A percentile compares a stretch with the other conserved stretches of the same genome.
Conservation (phyloP, 2,329 filamentous ascomycete genomes). For the Fusarium annulatum region DNA sequence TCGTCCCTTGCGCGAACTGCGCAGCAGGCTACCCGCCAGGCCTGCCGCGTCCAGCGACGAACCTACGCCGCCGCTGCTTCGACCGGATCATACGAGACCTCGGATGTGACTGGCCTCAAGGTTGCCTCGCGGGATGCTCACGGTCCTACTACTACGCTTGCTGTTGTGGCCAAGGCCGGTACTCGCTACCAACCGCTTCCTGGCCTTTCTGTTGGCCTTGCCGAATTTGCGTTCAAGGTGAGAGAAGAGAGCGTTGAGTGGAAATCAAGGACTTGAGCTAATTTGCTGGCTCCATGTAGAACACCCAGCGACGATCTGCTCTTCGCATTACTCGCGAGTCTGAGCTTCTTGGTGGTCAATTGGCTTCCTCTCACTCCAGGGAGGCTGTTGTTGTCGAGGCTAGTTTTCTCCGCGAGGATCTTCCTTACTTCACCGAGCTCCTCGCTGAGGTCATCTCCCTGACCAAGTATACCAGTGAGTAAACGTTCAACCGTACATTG, state of each 20-base stretch:
- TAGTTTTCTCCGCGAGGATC: conserved; percentile 93
- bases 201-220: conserved; percentile 88
- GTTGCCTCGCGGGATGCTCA: conserved; percentile 90
- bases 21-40: conserved; percentile 67
- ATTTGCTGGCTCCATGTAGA: conserved; percentile 66
- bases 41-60: conserved; percentile 67
- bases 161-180: conserved; percentile 92
- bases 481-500: conserved; percentile 12
- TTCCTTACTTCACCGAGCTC: conserved; percentile 97
- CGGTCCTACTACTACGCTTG: conserved; percentile 89
- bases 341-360: conserved; percentile 92
- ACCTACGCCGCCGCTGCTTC: conserved; percentile 69
- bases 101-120: conserved; percentile 89
- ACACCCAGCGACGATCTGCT: conserved; percentile 87
- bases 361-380: conserved; percentile 87
- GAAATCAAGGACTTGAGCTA: conserved; percentile 54
- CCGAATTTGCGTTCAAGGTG: conserved; percentile 98
- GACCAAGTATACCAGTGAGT: conserved; percentile 84
- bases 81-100: conserved; percentile 87
- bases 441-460: conserved; percentile 89
- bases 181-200: conserved; percentile 92
- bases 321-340: conserved; percentile 94
- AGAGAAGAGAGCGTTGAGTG: conserved; percentile 24
- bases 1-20: conserved; percentile 68
- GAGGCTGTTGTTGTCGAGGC: conserved; percentile 93